These are phyloP conservation scores for Hippophae tibetana DNA, from an alignment of 306 rosid genomes.

Conservation along the genomic window DNA sequence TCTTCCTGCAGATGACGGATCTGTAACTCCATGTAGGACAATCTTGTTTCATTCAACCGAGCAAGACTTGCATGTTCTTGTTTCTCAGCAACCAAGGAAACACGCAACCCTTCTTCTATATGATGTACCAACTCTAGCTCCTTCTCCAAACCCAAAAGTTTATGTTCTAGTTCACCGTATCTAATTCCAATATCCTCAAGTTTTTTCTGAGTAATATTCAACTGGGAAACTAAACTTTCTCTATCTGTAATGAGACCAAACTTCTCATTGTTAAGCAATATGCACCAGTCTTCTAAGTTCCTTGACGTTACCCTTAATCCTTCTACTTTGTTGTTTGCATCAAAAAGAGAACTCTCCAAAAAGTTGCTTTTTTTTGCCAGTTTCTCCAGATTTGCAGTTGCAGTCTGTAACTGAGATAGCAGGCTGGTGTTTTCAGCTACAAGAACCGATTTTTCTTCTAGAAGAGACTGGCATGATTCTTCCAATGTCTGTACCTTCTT, in stretches of 20 bases:
- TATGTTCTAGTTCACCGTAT: constrained; percentile 34
- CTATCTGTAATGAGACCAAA: constrained; percentile 50
- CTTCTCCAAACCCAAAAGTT: constrained; percentile 39
- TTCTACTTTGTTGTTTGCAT: constrained; percentile 67
- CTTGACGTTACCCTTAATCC: constrained; percentile 53
- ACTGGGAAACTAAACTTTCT: constrained; percentile 50
- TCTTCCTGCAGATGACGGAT: constrained; percentile 46
- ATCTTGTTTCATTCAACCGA: constrained; percentile 39
- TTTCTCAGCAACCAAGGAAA: constrained; percentile 50
- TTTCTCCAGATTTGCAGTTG: constrained; percentile 50
- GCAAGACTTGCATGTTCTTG: constrained; percentile 49
- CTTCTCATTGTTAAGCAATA: constrained; percentile 53
- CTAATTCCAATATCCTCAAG: constrained; percentile 48
- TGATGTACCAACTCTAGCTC: constrained; percentile 62
- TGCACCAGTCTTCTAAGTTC: constrained; percentile 52
- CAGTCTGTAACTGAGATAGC: constrained; percentile 53
- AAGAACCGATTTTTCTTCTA: constrained; percentile 61
- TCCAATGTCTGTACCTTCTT: constrained; percentile 54
- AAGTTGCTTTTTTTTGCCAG: constrained; percentile 53
- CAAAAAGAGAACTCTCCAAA: constrained; percentile 74
- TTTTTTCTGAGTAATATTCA: constrained; percentile 37
- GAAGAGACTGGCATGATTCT: constrained; percentile 53
- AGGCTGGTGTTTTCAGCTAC: constrained; percentile 57
- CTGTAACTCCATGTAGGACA: constrained; percentile 51
- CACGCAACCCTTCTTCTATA: constrained; percentile 61